phyloP scores from a whole-genome alignment of 2,329 filamentous ascomycete genomes.

The Arthrobotrys pseudoclavata region DNA sequence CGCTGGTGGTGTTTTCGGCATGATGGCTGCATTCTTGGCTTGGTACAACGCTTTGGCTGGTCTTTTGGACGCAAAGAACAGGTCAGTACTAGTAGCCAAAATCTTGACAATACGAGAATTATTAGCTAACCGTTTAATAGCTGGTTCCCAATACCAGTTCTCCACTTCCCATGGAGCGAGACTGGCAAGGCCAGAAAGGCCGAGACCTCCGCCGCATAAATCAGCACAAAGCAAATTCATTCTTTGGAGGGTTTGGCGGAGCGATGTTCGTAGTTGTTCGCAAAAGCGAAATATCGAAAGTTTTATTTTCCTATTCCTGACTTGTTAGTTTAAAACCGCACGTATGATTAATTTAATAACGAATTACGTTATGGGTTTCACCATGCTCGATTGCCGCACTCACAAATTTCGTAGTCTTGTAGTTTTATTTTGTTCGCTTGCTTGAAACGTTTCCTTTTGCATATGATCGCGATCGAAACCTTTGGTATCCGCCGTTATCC shows the following conservation, averaged over 20 bases:
- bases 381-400: constrained; percentile 16
- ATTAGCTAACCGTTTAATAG: constrained; percentile 41
- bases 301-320: constrained; percentile 35
- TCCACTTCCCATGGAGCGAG: constrained; percentile 66
- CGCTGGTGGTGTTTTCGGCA: constrained; percentile 83
- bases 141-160: constrained; percentile 61
- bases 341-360: constrained; percentile 50
- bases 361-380: constrained; percentile 36
- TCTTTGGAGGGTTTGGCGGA: constrained; percentile 18
- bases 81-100: constrained; percentile 58
- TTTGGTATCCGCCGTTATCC: constrained; percentile 27
- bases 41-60: constrained; percentile 91
- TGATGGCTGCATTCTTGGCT: constrained; percentile 82
- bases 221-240: constrained; percentile 8
- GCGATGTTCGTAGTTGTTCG: constrained; percentile 22
- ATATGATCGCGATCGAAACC: constrained; percentile 21
- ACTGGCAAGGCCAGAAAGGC: constrained; percentile 62
- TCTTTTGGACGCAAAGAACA: constrained; percentile 76
- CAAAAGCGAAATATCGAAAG: constrained; percentile 21
- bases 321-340: constrained; percentile 36
- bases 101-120: background rate
- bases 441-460: constrained; percentile 5
- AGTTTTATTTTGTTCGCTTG: background rate
- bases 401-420: constrained; percentile 26
- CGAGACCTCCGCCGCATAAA: constrained; percentile 43